phyloP scores from a whole-genome alignment of 495 filamentous ascomycete species.

The Podospora fimiseda region DNA sequence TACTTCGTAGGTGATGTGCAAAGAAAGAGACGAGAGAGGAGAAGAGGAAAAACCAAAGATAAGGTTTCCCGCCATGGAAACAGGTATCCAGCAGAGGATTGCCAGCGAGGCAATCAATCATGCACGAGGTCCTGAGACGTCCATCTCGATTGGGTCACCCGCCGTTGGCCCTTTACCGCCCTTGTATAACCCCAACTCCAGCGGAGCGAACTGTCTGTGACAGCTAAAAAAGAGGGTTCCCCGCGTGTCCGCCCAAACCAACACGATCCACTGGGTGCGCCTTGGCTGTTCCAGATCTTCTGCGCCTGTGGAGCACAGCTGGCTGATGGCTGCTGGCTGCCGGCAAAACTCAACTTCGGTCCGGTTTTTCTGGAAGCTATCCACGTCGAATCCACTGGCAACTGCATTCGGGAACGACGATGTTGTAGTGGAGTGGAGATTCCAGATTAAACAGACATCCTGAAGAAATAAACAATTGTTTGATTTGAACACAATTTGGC shows the following conservation, averaged over 20 bases:
- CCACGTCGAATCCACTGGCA: not conserved
- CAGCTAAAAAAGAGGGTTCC: not conserved
- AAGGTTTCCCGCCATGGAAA: not conserved
- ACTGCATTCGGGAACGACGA: not conserved
- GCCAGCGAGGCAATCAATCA: slow-evolving; percentile 2
- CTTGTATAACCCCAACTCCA: too few relatives aligned
- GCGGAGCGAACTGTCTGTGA: too few relatives aligned
- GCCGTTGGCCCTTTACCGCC: slow-evolving; percentile 2
- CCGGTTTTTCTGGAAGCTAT: slow-evolving; percentile 6
- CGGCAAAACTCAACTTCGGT: slow-evolving; percentile 4
- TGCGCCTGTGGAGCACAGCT: not conserved
- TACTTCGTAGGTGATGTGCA: not conserved
- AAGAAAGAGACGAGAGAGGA: slow-evolving; percentile 2
- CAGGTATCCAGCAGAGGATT: not conserved
- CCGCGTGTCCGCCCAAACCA: slow-evolving; percentile 3
- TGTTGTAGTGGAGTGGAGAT: not conserved
- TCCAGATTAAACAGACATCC: too few relatives aligned
- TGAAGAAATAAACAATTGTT: too few relatives aligned
- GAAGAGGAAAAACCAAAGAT: slow-evolving; percentile 4
- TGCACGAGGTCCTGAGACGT: slow-evolving; percentile 9
- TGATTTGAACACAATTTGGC: not conserved
- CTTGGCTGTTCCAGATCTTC: slow-evolving; percentile 7
- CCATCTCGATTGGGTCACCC: slow-evolving; percentile 5
- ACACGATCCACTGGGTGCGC: too few relatives aligned
- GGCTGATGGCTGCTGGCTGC: slow-evolving; percentile 5